Base-by-base conservation (phyloP, 192 early-diverging fungal species). In the Gaertneriomyces sp. region DNA sequence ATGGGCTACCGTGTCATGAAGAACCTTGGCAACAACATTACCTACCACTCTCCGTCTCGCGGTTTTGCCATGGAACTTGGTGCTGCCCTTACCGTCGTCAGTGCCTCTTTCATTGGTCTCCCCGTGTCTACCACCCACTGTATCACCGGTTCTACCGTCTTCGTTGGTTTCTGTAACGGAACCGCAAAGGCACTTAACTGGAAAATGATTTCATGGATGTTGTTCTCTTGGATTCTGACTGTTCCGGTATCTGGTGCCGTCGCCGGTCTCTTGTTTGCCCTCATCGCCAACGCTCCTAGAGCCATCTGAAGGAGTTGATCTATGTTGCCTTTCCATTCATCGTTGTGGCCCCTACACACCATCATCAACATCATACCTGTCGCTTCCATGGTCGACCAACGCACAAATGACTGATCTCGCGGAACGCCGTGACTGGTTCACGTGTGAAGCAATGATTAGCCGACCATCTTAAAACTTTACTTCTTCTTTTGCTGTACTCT, bases 61-160 rank as follows among this genome's bases (percentile, higher is more conserved):
- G 91, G 90, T 16, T 93, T 93, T 77, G 73, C 85, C 44, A 88
- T 86, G 57, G 90, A 91, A 68, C 76, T 93, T 53, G 89, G 86
- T 40, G 84, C 91, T 25, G 81, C 82, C 33, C 78, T 93, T 25
- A 88, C 91, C 11, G 89, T 93, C 17, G 78, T 92, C 51, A 89
- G 91, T 7, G 89, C 89, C 58, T 89, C 89, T 49, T 88, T 88
- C 73, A 68, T 93, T 42, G 81, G 79, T 39, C 77, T 93, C 8
- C 91, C 91, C 9, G 90, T 93, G 11, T 91, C 90, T 10, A 90
- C 90, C 0, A 91, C 90, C 4, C 90, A 91, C 63, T 93, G 90
- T 75, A 89, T 91, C 45, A 88, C 86, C 43, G 90, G 92, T 53
- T 85, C 90, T 25, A 87, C 90, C 12, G 73, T 84, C 7, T 81